Conservation (phyloP, 768 basidiomycete species). For the Pleurotus djamor region DNA sequence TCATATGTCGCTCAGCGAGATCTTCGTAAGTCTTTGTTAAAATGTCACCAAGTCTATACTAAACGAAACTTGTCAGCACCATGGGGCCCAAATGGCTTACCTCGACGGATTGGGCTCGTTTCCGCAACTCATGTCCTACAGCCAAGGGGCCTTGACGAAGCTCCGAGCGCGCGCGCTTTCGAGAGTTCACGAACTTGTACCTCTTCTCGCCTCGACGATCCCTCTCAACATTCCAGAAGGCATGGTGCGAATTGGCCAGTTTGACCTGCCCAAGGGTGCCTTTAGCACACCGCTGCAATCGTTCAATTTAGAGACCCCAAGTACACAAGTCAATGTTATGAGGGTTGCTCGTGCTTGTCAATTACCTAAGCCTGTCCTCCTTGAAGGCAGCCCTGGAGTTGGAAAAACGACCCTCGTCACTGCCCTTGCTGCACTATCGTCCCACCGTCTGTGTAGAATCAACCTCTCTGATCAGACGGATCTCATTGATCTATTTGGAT, state of each 20-base stretch:
- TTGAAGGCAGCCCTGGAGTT: constrained; percentile 98
- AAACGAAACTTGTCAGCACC: constrained; percentile 53
- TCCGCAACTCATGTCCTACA: constrained; percentile 68
- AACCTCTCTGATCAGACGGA: constrained; percentile 99
- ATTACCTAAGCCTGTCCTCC: constrained; percentile 83
- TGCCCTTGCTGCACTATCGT: constrained; percentile 79
- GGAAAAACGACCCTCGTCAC: constrained; percentile 94
- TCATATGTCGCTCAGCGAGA: constrained; percentile 38
- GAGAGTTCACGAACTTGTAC: constrained; percentile 57
- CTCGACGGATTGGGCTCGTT: constrained; percentile 86
- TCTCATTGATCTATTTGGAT: constrained; percentile 92
- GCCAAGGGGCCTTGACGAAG: constrained; percentile 52
- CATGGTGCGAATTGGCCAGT: constrained; percentile 67
- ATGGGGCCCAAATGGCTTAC: constrained; percentile 91
- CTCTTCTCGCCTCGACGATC: constrained; percentile 27
- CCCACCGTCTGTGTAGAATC: constrained; percentile 84
- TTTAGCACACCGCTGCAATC: constrained; percentile 24
- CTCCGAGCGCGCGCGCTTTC: constrained; percentile 57
- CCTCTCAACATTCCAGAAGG: constrained; percentile 28
- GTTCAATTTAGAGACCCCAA: constrained; percentile 89
- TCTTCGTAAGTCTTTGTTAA: constrained; percentile 56
- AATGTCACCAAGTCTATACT: neutral
- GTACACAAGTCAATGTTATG: constrained; percentile 83
- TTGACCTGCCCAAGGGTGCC: constrained; percentile 65
- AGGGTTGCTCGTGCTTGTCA: constrained; percentile 90